Evolutionary conservation across 78 protist species (phyloP), one percentile per base, ranked within the genome.

Genomic region (Tieghemostelium lacteum): DNA sequence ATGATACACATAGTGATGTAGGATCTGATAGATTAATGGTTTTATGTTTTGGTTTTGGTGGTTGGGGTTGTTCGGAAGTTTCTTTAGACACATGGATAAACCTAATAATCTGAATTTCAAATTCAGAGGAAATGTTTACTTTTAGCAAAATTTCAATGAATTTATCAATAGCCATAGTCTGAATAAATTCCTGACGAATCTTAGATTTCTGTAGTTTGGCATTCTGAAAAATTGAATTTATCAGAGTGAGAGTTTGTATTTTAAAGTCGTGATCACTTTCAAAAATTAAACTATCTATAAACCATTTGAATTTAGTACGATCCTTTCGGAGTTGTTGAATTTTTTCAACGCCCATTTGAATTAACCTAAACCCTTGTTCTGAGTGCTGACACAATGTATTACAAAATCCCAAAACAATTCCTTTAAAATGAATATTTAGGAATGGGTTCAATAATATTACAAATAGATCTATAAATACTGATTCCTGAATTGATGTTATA

Each of bases 11-110:
- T 60, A 83, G 7, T 14, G 77, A 71, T 3, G 50, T 33, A 31
- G 77, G 77, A 52, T 71, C 77, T 73, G 36, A 39, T 20, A 83
- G 60, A 60, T 83, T 83, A 26, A 83, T 55, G 20, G 91, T 70
- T 83, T 34, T 66, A 22, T 12, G 58, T 34, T 72, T 72, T 17
- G 34, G n/a, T n/a, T 72, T 34, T n/a, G 49, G 49, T 49, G 29
- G 19, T 2, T 58, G 22, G 20, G 42, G 24, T 10, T 10, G 14
- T 40, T 69, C 66, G 54, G 26, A 40, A 20, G n/a, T 45, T n/a
- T n/a, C n/a, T n/a, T n/a, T n/a, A n/a, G n/a, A n/a, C n/a, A n/a
- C n/a, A n/a, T n/a, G n/a, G 22, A 52, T 67, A 29, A 83, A 83
- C 31, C 29, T 36, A 31, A n/a, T 69, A 28, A 83, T 17, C 31